Evolutionary conservation across 306 rosid species (phyloP), one percentile per base, ranked within the genome.

Genomic region (Acacia confusa): DNA sequence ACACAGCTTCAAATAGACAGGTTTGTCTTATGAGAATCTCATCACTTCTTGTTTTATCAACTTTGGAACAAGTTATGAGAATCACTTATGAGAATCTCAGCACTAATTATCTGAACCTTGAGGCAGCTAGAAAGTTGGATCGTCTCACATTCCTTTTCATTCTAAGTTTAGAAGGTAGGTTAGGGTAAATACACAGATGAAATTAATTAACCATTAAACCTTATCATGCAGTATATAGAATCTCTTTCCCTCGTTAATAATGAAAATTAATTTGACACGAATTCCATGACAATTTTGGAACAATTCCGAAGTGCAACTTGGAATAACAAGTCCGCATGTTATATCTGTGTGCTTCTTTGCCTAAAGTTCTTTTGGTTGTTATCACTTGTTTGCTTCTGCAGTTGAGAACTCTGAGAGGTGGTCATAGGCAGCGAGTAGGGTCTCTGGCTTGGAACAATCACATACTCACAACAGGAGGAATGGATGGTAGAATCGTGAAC

Each of bases 371-470:
- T 45, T 36, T 30, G 34, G 22, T 7, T 9, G 69, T 20, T 52
- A 44, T 43, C 9, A 32, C 47, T 65, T 74, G 43, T 61, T 40
- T 58, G 34, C 40, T 30, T 60, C 3, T 86, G 66, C 85, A 90
- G 94, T 72, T 91, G 72, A 84, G 94, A 82, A 87, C 88, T 8
- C 53, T 91, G 71, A 87, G 57, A 78, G 94, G 88, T 22, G 87
- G 85, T 41, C 94, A 91, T 64, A 84, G 89, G 32, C 79, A 70
- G 36, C 77, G 89, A 71, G 86, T 91, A 1, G 91, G 91, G 25
- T 87, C 94, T 12, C 66, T 91, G 70, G 94, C 92, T 2, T 91
- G 92, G 94, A 91, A 52, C 82, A 86, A 81, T 57, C 92, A 91
- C 75, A 76, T 87, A 41, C 90, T 91, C 19, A 84, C 91, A 11